Conservation (phyloP, 163 green algal genomes). For the Volvox carteri region DNA sequence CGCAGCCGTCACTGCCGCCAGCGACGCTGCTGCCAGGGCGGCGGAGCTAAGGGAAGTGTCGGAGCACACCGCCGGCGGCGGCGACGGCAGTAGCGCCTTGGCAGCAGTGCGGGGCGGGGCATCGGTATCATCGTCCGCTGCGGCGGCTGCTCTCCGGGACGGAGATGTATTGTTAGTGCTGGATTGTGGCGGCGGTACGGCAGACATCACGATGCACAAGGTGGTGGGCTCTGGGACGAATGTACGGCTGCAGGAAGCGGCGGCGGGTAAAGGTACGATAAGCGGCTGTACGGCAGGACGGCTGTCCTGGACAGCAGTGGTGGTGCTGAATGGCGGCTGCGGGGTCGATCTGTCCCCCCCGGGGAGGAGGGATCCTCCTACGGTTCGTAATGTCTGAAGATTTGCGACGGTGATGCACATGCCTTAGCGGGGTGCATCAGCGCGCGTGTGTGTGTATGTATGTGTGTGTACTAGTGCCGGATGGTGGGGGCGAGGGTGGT, state of each 20-base stretch:
- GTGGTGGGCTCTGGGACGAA: not conserved
- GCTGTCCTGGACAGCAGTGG: too few species aligned
- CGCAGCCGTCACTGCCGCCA: not conserved
- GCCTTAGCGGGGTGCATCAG: too few species aligned
- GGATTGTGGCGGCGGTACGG: constrained; percentile 54
- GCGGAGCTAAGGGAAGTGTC: not conserved
- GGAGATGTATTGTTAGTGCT: constrained; percentile 51
- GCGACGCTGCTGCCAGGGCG: not conserved
- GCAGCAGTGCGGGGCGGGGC: not conserved
- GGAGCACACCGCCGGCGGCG: not conserved
- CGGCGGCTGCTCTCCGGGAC: not conserved
- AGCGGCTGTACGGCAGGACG: too few species aligned
- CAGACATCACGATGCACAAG: constrained; percentile 43
- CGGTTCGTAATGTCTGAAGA: too few species aligned
- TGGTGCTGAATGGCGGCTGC: too few species aligned
- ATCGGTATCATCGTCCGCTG: not conserved
- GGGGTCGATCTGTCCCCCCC: too few species aligned
- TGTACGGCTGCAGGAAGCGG: constrained; percentile 27
- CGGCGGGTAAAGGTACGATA: constrained; percentile 16
- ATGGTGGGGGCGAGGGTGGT: too few species aligned
- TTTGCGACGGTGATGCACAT: too few species aligned
- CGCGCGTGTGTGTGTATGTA: too few species aligned
- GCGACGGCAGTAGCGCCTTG: not conserved
- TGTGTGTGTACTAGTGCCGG: too few species aligned
- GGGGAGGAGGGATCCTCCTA: too few species aligned